Conservation (phyloP, 2,329 filamentous ascomycete genomes). For the Cordyceps tenuipes region DNA sequence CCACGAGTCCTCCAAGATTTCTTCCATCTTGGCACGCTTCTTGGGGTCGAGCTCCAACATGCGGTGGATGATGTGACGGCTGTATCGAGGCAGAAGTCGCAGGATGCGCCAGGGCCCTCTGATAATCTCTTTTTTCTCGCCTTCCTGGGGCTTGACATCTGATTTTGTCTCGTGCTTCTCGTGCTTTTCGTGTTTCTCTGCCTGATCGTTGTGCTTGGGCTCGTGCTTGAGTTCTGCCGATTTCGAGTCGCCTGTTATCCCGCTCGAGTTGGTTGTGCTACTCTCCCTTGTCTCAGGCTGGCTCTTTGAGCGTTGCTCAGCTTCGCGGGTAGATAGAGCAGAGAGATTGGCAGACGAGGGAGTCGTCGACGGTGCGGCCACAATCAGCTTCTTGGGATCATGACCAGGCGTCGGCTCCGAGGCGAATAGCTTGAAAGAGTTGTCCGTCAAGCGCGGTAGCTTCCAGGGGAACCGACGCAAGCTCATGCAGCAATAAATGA, state of each 20-base stretch:
- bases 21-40: constrained; percentile 73
- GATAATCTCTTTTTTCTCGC: constrained; percentile 66
- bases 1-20: constrained; percentile 86
- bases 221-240: not conserved
- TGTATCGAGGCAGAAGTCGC: constrained; percentile 79
- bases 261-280: constrained; percentile 10
- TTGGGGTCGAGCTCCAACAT: constrained; percentile 89
- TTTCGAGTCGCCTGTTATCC: constrained; percentile 6
- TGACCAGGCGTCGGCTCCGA: constrained; percentile 72
- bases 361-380: constrained; percentile 24
- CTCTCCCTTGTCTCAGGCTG: constrained; percentile 17
- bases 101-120: constrained; percentile 88
- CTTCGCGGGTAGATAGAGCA: constrained; percentile 31
- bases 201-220: constrained; percentile 20
- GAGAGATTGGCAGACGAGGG: constrained; percentile 36
- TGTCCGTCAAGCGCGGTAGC: constrained; percentile 81
- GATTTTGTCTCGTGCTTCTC: constrained; percentile 16
- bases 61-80: constrained; percentile 75
- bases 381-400: constrained; percentile 45
- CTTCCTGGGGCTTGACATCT: constrained; percentile 11
- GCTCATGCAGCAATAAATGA: constrained; percentile 99
- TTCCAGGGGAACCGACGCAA: constrained; percentile 95
- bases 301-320: constrained; percentile 23
- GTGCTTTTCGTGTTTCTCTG: constrained; percentile 11
- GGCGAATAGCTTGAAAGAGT: constrained; percentile 89